Conservation (phyloP, 139 green algal species). For the Chlamydomonas sp. region DNA sequence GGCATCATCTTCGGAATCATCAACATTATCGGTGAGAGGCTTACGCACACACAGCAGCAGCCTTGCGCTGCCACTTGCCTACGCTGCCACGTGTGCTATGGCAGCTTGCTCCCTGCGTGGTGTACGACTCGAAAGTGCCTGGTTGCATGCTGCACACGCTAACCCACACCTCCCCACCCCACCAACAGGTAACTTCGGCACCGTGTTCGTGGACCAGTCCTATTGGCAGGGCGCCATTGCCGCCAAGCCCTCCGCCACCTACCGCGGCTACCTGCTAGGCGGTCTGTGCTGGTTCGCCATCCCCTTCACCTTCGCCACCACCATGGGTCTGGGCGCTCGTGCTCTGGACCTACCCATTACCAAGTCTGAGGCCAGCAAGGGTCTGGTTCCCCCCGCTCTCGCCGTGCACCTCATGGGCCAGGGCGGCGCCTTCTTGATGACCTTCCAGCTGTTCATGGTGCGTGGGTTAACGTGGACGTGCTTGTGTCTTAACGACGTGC, state of each 20-base stretch:
- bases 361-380: constrained; percentile 66
- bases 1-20: constrained; percentile 97
- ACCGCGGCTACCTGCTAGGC: constrained; percentile 83
- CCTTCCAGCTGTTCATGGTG: constrained; percentile 81
- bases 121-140: no score
- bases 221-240: constrained; percentile 94
- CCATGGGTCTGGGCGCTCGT: constrained; percentile 85
- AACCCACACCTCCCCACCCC: neutral
- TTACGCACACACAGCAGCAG: neutral
- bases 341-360: constrained; percentile 92
- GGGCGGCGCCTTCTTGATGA: constrained; percentile 82
- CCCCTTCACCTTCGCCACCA: constrained; percentile 94
- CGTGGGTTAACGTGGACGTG: neutral
- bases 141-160: no score
- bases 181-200: constrained; percentile 85
- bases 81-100: neutral
- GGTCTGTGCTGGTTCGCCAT: constrained; percentile 94
- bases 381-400: constrained; percentile 88
- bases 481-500: neutral
- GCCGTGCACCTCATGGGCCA: constrained; percentile 87
- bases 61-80: neutral
- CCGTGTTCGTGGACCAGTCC: constrained; percentile 91
- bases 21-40: constrained; percentile 92
- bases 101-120: neutral
- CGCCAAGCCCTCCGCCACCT: constrained; percentile 82